Percentiles rank a stretch among this genome's conserved stretches.
These are phyloP conservation scores for Camellia oleifera DNA, from an alignment of 179 eudicot species.

Conservation along the genomic window DNA sequence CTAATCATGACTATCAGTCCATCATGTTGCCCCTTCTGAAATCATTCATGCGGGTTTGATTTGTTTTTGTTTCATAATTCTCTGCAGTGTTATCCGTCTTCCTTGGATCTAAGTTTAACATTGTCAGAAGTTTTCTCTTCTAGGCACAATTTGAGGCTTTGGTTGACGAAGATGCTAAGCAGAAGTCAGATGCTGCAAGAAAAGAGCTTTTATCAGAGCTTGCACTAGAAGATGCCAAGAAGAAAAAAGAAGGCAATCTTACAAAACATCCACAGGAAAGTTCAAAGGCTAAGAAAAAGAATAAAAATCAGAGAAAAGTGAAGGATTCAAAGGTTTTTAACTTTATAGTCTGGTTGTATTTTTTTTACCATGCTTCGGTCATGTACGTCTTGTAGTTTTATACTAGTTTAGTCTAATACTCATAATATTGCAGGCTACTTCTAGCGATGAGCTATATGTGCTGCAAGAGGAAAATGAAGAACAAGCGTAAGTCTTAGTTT, in stretches of 20 bases:
- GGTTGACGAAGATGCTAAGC: conserved; percentile 77
- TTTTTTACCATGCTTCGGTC: neutral
- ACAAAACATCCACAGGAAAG: conserved; percentile 45
- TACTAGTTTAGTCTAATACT: neutral
- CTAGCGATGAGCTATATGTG: conserved; percentile 8
- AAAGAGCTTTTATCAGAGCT: conserved; percentile 81
- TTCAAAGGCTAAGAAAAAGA: conserved; percentile 60
- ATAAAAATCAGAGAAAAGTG: conserved; percentile 45
- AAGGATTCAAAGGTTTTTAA: conserved; percentile 56
- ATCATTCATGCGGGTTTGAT: conserved; percentile 66
- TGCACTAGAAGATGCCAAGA: conserved; percentile 57
- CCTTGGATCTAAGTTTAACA: neutral
- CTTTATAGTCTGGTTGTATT: neutral
- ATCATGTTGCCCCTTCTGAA: conserved; percentile 58
- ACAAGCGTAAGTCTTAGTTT: conserved; percentile 35
- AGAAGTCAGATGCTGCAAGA: conserved; percentile 79
- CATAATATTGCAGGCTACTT: too few relatives aligned
- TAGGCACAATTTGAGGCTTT: conserved; percentile 73
- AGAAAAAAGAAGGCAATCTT: conserved; percentile 35
- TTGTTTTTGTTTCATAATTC: neutral
- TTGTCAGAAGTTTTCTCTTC: neutral
- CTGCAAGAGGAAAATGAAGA: conserved; percentile 32
- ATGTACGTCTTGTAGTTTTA: neutral
- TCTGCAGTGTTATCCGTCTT: neutral
- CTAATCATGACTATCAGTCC: conserved; percentile 48